Conservation (phyloP, 2,329 filamentous ascomycete species). For the Verticillium klebahnii region DNA sequence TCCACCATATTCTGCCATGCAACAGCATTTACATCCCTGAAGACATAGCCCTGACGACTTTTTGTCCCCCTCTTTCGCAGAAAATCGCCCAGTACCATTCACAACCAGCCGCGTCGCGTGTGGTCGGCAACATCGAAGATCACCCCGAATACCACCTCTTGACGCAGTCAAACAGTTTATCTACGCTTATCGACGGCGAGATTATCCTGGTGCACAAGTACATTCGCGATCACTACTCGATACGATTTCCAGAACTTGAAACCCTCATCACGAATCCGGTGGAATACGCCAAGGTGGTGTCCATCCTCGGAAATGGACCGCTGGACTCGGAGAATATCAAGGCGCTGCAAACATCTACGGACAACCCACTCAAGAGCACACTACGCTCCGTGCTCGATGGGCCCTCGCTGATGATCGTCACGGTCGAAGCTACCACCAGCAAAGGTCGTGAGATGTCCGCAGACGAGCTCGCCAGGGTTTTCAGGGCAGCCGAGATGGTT, state of each 20-base stretch:
- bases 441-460: constrained; percentile 72
- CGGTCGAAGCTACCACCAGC: constrained; percentile 87
- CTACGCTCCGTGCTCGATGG: constrained; percentile 81
- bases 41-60: constrained; percentile 64
- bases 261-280: constrained; percentile 84
- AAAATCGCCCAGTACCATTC: constrained; percentile 76
- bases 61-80: constrained; percentile 50
- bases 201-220: constrained; percentile 93
- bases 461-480: constrained; percentile 69
- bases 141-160: constrained; percentile 87
- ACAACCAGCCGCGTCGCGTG: constrained; percentile 59
- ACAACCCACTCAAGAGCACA: constrained; percentile 72
- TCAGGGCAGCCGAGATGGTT: constrained; percentile 80
- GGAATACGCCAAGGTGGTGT: constrained; percentile 92
- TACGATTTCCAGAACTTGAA: constrained; percentile 90
- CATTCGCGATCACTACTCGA: constrained; percentile 91
- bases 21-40: constrained; percentile 58
- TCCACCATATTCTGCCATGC: constrained; percentile 13
- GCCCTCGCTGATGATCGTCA: constrained; percentile 91
- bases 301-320: constrained; percentile 87
- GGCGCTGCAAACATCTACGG: constrained; percentile 65
- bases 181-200: constrained; percentile 89
- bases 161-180: constrained; percentile 83
- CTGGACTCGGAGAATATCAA: constrained; percentile 80
- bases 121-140: constrained; percentile 81